Percentiles rank a stretch among this genome's conserved stretches.
Conservation (phyloP, 2,329 filamentous ascomycete species). For the Ophiostoma piceae region DNA sequence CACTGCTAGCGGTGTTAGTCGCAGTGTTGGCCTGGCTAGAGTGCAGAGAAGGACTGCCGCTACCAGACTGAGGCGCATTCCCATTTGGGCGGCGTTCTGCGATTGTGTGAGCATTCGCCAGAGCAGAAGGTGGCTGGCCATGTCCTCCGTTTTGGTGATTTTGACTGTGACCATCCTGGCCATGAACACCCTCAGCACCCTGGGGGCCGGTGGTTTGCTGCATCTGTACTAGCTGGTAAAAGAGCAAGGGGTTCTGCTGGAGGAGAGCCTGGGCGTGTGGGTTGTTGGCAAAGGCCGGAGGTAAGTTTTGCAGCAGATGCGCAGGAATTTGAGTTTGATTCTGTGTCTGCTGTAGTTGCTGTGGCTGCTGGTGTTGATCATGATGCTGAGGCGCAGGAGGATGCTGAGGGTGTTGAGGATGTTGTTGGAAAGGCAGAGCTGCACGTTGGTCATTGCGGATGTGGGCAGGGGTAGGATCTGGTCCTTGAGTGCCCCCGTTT, state of each 20-base stretch:
- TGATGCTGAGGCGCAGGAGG: conserved; percentile 5
- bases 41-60: neutral
- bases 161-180: neutral
- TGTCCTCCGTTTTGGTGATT: neutral
- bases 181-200: neutral
- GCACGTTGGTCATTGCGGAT: neutral
- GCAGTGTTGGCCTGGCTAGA: neutral
- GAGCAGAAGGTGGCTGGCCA: neutral
- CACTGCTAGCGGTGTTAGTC: neutral
- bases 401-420: conserved; percentile 9
- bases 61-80: neutral
- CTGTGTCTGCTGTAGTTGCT: neutral
- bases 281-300: conserved; percentile 13
- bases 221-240: conserved; percentile 11
- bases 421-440: conserved; percentile 11
- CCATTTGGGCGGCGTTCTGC: neutral
- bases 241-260: conserved; percentile 13
- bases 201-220: neutral
- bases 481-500: neutral
- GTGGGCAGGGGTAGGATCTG: neutral
- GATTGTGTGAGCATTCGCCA: neutral
- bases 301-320: neutral
- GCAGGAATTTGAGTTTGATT: neutral
- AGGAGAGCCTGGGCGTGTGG: conserved; percentile 8
- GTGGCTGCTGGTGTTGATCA: neutral